Base-by-base conservation (phyloP, 495 filamentous ascomycete genomes). In the Sabuloglossum arenarium region DNA sequence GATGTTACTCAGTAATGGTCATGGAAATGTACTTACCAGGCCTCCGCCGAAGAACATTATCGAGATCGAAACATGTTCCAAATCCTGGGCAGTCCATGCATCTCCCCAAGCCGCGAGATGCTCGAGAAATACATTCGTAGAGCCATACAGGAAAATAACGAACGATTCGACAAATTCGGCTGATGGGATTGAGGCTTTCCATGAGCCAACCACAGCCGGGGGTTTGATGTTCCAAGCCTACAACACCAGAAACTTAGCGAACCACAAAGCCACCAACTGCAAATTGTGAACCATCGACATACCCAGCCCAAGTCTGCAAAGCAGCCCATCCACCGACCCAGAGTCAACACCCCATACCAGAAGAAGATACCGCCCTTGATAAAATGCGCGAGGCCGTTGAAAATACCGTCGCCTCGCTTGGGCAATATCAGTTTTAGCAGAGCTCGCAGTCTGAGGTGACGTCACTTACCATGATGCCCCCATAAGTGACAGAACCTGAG, bases 281-380 rank as follows among this genome's bases (percentile, higher is more conserved):
- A 4, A 4, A 43, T 10, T 19, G 19, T 21, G 3, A 4, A 1
- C 16, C 39, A 21, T 16, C 6, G 9, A 30, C 47, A 8, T 51
- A 51, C 47, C 91, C 91, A 98, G 58, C 91, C 91, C 54, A 90
- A 76, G 52, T 94, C 86, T 45, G 84, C 80, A 69, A 91, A 98
- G 69, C 83, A 82, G 19, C 91, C 91, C 61, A 88, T 78, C 80
- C 85, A 94, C 21, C 91, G 85, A 16, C 87, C 87, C 21, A 98
- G 76, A 0, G 87, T 91, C 28, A 97, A 67, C 12, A 94, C 64
- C 19, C 91, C 91, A 58, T 95, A 88, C 83, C 87, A 87, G 68
- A 96, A 86, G 70, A 98, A 98, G 56, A 97, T 85, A n/a, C 87
- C 86, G 54, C 90, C 91, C 65, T 97, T 98, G 66, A 96, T 85